Conservation (phyloP, 768 basidiomycete genomes). For the Mycena galericulata region DNA sequence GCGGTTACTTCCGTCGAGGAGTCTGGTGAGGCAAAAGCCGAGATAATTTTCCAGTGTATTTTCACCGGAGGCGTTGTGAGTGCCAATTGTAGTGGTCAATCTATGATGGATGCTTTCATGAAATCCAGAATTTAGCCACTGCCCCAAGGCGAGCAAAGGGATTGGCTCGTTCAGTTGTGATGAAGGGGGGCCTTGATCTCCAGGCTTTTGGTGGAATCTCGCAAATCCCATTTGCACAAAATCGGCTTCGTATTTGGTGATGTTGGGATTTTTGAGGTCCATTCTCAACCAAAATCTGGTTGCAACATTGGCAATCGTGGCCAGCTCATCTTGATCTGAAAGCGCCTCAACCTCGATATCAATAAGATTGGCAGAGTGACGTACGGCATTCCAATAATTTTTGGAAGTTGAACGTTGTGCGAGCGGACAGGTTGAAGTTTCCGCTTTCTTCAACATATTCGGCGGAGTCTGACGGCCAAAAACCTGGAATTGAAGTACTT, state of each 20-base stretch:
- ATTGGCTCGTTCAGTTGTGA: background rate
- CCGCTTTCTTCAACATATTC: background rate
- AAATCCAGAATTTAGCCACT: background rate
- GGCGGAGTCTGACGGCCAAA: background rate
- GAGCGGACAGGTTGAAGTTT: background rate
- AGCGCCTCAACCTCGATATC: background rate
- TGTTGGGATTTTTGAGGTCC: background rate
- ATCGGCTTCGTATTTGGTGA: background rate
- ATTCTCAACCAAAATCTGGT: background rate
- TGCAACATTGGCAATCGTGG: background rate
- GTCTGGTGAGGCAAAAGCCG: background rate
- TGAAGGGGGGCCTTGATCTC: background rate
- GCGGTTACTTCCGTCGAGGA: background rate
- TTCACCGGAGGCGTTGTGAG: background rate
- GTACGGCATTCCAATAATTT: background rate
- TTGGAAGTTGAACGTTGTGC: background rate
- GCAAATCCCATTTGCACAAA: constrained; percentile 3
- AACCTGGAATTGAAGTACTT: background rate
- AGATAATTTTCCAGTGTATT: constrained; percentile 3
- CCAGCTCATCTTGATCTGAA: background rate
- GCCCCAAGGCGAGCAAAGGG: background rate
- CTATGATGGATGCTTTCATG: background rate
- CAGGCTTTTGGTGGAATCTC: background rate
- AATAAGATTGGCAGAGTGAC: background rate
- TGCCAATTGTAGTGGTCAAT: background rate